Conservation (phyloP, 2,329 filamentous ascomycete species). For the Nemania sp. region DNA sequence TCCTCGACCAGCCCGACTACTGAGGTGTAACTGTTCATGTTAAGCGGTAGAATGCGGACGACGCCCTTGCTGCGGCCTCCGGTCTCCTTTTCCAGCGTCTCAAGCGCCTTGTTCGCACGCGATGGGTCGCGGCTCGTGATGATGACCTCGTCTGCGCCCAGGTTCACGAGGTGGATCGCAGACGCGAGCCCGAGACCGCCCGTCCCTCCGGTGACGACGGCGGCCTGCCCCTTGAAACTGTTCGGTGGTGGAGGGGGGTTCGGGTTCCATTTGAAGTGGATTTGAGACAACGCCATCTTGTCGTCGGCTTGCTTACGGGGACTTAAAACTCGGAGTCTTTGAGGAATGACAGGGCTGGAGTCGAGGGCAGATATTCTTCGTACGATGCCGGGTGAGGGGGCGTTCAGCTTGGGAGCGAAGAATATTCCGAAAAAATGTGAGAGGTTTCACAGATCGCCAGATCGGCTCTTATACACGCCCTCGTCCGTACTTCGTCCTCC, state of each 20-base stretch:
- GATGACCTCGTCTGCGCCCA: constrained; percentile 46
- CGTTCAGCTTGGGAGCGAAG: background rate
- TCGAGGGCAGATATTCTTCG: no score
- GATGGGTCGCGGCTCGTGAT: constrained; percentile 46
- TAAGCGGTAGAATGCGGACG: constrained; percentile 33
- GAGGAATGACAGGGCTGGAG: background rate
- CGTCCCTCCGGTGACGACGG: constrained; percentile 49
- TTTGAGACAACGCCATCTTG: constrained; percentile 25
- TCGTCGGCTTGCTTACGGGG: background rate
- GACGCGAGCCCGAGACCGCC: constrained; percentile 48
- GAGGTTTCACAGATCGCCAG: background rate
- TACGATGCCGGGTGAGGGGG: no score
- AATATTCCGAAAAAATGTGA: background rate
- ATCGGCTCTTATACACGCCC: background rate
- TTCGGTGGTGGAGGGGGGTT: constrained; percentile 32
- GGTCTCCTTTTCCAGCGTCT: constrained; percentile 41
- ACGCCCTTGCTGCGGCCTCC: constrained; percentile 26
- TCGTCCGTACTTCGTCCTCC: constrained; percentile 11
- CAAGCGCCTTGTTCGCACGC: constrained; percentile 45
- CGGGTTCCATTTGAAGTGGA: constrained; percentile 37
- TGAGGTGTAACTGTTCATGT: constrained; percentile 37
- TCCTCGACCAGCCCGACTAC: constrained; percentile 33
- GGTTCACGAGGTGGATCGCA: constrained; percentile 46
- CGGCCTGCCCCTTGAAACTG: constrained; percentile 36
- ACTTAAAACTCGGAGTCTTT: background rate